Percentiles rank a stretch among this genome's conserved stretches.
These are phyloP conservation scores for Chenopodium album DNA, from an alignment of 148 eudicot genomes.

Conservation along the genomic window DNA sequence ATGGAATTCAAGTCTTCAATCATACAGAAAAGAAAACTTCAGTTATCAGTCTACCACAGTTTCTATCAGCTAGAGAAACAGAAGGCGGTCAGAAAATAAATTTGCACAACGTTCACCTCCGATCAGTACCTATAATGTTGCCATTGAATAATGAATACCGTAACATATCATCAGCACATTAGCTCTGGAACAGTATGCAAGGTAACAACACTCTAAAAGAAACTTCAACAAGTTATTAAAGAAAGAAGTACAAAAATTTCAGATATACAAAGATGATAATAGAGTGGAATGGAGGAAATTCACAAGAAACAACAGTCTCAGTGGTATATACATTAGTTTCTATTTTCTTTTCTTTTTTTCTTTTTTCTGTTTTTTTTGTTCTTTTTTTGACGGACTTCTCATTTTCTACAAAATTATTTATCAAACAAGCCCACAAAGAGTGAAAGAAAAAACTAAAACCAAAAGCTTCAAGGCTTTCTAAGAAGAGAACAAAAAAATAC, in stretches of 20 bases:
- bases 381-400: constrained; percentile 2
- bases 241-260: background rate
- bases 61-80: background rate
- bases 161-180: background rate
- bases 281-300: background rate
- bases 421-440: constrained; percentile 36
- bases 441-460: constrained; percentile 10
- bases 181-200: background rate
- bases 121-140: too few relatives aligned
- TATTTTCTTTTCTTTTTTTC: constrained; percentile 13
- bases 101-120: background rate
- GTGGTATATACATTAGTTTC: constrained; percentile 30
- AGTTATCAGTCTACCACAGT: too few relatives aligned
- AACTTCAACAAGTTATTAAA: background rate
- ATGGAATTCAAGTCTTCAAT: too few relatives aligned
- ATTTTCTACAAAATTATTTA: constrained; percentile 43
- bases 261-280: background rate
- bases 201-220: background rate
- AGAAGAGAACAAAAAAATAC: constrained; percentile 30
- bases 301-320: constrained; percentile 10
- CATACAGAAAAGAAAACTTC: too few relatives aligned
- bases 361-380: background rate
- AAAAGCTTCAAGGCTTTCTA: constrained; percentile 10
- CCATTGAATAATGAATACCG: background rate
- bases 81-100: background rate